phyloP scores from a whole-genome alignment of 257 asterid species.

The Nicotiana noctiflora region DNA sequence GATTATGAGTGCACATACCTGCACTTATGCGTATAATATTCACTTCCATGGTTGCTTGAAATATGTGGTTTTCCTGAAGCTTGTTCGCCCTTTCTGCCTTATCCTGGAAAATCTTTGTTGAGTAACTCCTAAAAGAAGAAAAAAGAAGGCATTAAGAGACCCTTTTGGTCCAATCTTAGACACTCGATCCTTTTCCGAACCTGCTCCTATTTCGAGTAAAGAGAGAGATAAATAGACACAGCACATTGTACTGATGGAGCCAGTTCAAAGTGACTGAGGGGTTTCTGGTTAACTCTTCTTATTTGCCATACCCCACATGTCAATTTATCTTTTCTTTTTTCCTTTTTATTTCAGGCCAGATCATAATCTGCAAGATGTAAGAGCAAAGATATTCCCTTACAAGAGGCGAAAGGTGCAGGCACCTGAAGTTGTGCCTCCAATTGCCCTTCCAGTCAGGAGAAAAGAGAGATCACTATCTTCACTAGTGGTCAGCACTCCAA shows the following conservation, averaged over 20 bases:
- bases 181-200: not conserved
- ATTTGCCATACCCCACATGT: not conserved
- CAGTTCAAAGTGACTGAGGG: not conserved
- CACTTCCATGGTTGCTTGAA: not conserved
- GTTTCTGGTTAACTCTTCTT: not conserved
- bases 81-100: not conserved
- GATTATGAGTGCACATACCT: not conserved
- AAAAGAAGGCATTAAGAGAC: not conserved
- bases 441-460: slow-evolving; percentile 44
- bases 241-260: not conserved
- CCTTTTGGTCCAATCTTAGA: not conserved
- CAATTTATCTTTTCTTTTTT: not conserved
- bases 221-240: slow-evolving; percentile 1
- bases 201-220: not conserved
- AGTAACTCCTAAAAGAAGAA: not conserved
- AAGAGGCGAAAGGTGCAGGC: slow-evolving; percentile 39
- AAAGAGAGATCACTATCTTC: slow-evolving; percentile 63
- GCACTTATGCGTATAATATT: not conserved
- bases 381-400: slow-evolving; percentile 50
- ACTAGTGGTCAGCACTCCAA: slow-evolving; percentile 56
- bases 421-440: slow-evolving; percentile 34
- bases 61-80: not conserved
- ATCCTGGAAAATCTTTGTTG: not conserved
- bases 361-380: slow-evolving; percentile 47
- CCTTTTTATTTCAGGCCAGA: slow-evolving; percentile 38